Base-by-base conservation (phyloP, 805 yeast genomes). In the Candida sakaeoensis region DNA sequence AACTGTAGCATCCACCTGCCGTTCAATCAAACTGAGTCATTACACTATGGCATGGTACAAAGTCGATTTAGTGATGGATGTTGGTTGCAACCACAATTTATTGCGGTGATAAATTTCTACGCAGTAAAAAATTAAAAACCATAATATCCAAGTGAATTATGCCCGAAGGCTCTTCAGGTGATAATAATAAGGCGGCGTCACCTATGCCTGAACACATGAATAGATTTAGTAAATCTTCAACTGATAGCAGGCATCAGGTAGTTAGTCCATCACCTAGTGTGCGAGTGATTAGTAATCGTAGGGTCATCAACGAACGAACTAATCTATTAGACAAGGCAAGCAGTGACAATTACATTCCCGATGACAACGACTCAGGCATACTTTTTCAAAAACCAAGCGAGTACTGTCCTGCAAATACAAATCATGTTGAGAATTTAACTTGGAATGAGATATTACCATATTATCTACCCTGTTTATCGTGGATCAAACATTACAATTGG, bases 401-500 rank as follows among this genome's bases (percentile, higher is more conserved):
- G 25, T 57, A 60, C 44, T 47, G 45, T 5, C 64, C 64, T 5
- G 48, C 54, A 2, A 40, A 48, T 8, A 42, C 54, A 8, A 46
- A 46, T 16, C 46, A 49, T 29, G 19, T 45, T 5, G 61, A 61
- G 19, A 48, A 44, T 12, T 44, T 57, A 19, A 47, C 47, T 10
- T 61, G 67, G 65, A 47, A 41, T 13, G 60, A 54, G 6, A 49
- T 65, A 4, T 51, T 80, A 8, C 80, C 82, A 0, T 82, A 83
- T 54, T 83, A 83, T 50, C 55, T 84, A 2, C 91, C 91, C 0
- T 76, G 80, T 41, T 68, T 74, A 33, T 69, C 80, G 0, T 85
- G 93, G 93, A 45, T 81, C n/a, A 74, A 76, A 4, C 51, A 70
- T 6, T 85, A 85, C 47, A 47, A 49, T 33, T 30, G 45, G 1